Percentiles rank a stretch among this genome's conserved stretches.
Conservation (phyloP, 345 rosid genomes). For the Cardamine occulta region DNA sequence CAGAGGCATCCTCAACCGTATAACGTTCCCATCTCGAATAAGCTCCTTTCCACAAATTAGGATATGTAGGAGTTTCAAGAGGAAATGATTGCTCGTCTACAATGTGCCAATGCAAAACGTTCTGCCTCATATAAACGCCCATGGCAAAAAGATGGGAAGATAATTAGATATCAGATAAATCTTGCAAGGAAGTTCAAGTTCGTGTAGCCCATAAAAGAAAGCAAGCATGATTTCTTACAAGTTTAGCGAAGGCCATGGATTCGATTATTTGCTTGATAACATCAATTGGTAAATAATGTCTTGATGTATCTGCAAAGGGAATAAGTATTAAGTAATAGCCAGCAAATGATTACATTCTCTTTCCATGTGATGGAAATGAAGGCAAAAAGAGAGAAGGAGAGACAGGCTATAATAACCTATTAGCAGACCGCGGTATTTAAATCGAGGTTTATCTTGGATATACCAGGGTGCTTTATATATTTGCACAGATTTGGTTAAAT, state of each 20-base stretch:
- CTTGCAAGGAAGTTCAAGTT: not conserved
- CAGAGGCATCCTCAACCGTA: conserved; percentile 87
- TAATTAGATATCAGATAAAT: not conserved
- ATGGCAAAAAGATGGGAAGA: conserved; percentile 37
- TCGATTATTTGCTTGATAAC: conserved; percentile 85
- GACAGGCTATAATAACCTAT: conserved; percentile 56
- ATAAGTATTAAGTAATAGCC: conserved; percentile 2
- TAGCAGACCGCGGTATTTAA: conserved; percentile 80
- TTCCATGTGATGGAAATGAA: not conserved
- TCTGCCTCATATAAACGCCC: conserved; percentile 64
- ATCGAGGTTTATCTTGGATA: conserved; percentile 86
- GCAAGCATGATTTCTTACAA: conserved; percentile 60
- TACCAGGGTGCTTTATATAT: conserved; percentile 84
- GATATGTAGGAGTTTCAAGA: conserved; percentile 79
- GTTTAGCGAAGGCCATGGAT: conserved; percentile 94
- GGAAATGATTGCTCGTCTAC: conserved; percentile 94
- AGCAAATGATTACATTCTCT: not conserved
- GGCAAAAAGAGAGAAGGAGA: not conserved
- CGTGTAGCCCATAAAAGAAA: conserved; percentile 4
- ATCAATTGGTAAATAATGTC: conserved; percentile 76
- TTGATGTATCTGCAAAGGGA: conserved; percentile 81
- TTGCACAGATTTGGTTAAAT: conserved; percentile 63
- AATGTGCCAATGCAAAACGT: conserved; percentile 98
- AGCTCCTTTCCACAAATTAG: conserved; percentile 89
- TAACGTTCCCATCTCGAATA: conserved; percentile 90